These are phyloP conservation scores for Curvularia hawaiiensis DNA, from an alignment of 2,329 filamentous ascomycete genomes.

Conservation along the genomic window DNA sequence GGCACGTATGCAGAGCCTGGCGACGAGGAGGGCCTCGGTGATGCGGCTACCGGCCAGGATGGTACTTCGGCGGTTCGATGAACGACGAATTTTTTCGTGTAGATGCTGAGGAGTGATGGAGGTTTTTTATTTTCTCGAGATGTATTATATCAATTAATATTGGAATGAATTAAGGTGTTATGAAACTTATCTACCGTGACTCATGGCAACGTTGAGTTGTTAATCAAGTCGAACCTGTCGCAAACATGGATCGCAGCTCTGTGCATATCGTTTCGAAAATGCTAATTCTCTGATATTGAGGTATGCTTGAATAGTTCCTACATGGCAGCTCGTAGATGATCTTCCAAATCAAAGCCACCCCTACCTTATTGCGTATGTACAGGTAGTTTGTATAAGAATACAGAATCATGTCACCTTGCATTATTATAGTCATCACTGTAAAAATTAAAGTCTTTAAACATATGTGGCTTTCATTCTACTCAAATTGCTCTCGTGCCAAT, in stretches of 20 bases:
- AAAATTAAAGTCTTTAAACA: no score
- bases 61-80: slow-evolving; percentile 34
- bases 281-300: neutral
- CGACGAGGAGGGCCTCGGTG: slow-evolving; percentile 56
- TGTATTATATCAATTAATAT: neutral
- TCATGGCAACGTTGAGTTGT: neutral
- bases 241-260: neutral
- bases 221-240: neutral
- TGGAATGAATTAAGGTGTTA: neutral
- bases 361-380: neutral
- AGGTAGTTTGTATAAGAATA: neutral
- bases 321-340: neutral
- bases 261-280: no score
- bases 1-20: slow-evolving; percentile 58
- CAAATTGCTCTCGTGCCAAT: no score
- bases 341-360: neutral
- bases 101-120: neutral
- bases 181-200: neutral
- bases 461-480: no score
- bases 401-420: no score
- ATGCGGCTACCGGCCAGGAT: slow-evolving; percentile 43
- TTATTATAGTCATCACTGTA: no score
- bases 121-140: neutral
- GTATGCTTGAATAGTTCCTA: neutral
- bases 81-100: neutral